Evolutionary conservation across 1,284 basidiomycete genomes (phyloP).

Genomic region (Ganoderma lingzhi): DNA sequence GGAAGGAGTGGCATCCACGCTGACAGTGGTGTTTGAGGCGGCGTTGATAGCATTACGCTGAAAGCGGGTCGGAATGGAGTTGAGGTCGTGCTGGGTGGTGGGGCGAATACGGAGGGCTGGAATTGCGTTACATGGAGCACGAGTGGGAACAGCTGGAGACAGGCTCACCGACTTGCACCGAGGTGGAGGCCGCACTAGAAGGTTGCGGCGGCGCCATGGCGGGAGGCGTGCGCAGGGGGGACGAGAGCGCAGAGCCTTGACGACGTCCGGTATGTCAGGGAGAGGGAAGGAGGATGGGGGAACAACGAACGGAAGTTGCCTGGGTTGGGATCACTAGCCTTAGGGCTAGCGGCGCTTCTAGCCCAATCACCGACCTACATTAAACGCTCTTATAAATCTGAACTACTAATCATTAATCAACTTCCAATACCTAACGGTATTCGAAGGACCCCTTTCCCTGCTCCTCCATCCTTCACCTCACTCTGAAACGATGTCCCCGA

Average conservation of each 20-base stretch:
- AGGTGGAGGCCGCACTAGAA: constrained; percentile 69
- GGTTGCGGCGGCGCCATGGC: constrained; percentile 76
- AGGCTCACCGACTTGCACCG: constrained; percentile 85
- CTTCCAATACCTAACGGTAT: neutral
- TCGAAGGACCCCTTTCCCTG: neutral
- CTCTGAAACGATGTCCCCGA: neutral
- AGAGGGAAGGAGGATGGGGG: constrained; percentile 32
- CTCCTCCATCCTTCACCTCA: neutral
- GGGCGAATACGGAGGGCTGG: constrained; percentile 91
- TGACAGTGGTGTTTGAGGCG: constrained; percentile 70
- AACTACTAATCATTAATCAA: neutral
- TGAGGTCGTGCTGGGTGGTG: constrained; percentile 82
- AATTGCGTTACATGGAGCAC: constrained; percentile 21
- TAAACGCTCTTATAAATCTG: constrained; percentile 22
- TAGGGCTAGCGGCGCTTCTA: constrained; percentile 19
- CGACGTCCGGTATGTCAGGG: constrained; percentile 55
- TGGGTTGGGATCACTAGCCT: constrained; percentile 26
- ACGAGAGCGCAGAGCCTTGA: constrained; percentile 78
- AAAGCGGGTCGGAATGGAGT: constrained; percentile 91
- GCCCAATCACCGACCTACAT: constrained; percentile 26
- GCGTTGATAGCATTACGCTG: constrained; percentile 90
- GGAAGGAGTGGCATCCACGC: constrained; percentile 69
- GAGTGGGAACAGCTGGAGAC: constrained; percentile 22
- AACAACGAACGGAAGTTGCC: constrained; percentile 35
- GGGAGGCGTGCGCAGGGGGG: constrained; percentile 36